Evolutionary conservation across 805 yeast genomes (phyloP), one percentile per base, ranked within the genome.

Genomic region (Saccharomycopsis guyanensis): DNA sequence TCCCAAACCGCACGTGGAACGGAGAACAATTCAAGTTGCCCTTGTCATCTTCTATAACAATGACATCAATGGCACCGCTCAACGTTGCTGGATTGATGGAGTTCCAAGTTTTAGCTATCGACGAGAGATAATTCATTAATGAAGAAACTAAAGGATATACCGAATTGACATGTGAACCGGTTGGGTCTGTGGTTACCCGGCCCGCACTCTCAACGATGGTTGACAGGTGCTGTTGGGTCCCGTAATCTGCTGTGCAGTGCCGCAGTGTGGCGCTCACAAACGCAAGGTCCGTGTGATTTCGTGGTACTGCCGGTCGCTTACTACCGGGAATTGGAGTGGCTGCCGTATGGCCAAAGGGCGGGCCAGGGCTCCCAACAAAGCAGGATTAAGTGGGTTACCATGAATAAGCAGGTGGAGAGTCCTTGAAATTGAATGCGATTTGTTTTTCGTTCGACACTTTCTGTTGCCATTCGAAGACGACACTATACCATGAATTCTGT

Each of bases 31-130:
- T 82, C 32, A 84, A 65, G 23, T 82, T 74, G 1, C 82, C 80
- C 59, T 82, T 80, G 10, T 85, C 84, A 59, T 86, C 94, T 64
- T 91, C 96, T 10, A 93, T 82, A 7, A 89, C 97, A 35, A 93
- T 86, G 45, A 93, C 88, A 63, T 93, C 98, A 62, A 93, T 93
- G 18, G 97, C 98, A 3, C 98, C 98, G 18, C 95, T 81, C 15
- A 93, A 72, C 0, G 98, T 93, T 1, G 97, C 87, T 2, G 98
- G 98, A 58, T 93, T 93, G 55, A 93, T 78, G 23, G 97, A 86
- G 54, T 88, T 87, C 97, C 97, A 91, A 42, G 96, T 93, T 63
- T 88, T 88, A 48, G 96, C 89, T 5, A 93, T 95, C 32, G 95
- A 83, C 12, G 51, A 40, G 19, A 50, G 49, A 24, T 50, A 50